A percentile compares a stretch with the other conserved stretches of the same genome.
Conservation (phyloP, 2,329 filamentous ascomycete species). For the Fusarium phyllophilum region DNA sequence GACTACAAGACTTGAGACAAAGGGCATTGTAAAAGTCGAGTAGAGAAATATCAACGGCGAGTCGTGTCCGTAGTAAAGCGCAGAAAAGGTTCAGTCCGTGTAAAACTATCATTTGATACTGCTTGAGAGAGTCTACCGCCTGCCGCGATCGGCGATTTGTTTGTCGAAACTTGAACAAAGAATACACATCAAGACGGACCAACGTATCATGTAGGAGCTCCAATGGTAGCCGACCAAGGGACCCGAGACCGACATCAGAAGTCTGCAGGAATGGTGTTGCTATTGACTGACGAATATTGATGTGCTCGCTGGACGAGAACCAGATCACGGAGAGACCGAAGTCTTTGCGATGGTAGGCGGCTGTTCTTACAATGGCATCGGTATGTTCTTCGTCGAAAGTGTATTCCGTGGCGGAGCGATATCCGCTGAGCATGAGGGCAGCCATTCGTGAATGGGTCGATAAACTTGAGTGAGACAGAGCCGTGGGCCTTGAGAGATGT, state of each 20-base stretch:
- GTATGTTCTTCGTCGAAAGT: not conserved
- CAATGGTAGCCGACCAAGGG: not conserved
- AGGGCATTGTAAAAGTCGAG: slow-evolving; percentile 42
- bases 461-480: not conserved
- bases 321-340: not conserved
- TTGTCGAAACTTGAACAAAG: slow-evolving; percentile 48
- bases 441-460: no score
- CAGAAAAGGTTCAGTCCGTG: slow-evolving; percentile 48
- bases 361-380: not conserved
- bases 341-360: not conserved
- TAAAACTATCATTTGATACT: slow-evolving; percentile 43
- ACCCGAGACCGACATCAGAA: not conserved
- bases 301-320: not conserved
- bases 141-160: slow-evolving; percentile 42
- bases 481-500: not conserved
- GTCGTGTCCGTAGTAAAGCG: slow-evolving; percentile 46
- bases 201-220: slow-evolving; percentile 34
- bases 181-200: slow-evolving; percentile 44
- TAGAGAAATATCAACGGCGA: slow-evolving; percentile 42
- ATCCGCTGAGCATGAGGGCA: not conserved
- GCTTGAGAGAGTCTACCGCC: slow-evolving; percentile 39
- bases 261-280: not conserved
- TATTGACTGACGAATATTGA: not conserved
- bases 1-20: slow-evolving; percentile 44
- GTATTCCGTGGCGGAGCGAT: not conserved